phyloP scores from a whole-genome alignment of 345 rosid genomes.

The Mercurialis annua region DNA sequence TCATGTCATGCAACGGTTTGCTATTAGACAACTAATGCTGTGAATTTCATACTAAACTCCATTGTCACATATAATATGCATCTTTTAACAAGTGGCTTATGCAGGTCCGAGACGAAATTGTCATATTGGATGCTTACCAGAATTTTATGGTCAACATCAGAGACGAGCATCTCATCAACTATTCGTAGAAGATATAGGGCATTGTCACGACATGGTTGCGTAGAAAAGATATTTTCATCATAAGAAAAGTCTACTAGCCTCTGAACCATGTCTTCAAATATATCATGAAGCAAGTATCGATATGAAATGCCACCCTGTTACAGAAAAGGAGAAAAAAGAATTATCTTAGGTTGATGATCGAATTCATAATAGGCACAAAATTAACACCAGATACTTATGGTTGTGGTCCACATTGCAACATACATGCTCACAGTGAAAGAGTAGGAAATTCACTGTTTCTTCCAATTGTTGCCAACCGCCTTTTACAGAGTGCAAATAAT shows the following conservation, averaged over 20 bases:
- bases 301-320: slow-evolving; percentile 56
- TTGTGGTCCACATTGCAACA: slow-evolving; percentile 20
- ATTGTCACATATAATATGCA: too few relatives aligned
- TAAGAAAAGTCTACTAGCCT: slow-evolving; percentile 68
- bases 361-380: not conserved
- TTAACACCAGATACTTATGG: slow-evolving; percentile 4
- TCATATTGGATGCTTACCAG: slow-evolving; percentile 43
- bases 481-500: slow-evolving; percentile 70
- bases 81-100: too few relatives aligned
- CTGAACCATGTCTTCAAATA: slow-evolving; percentile 64
- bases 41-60: too few relatives aligned
- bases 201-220: slow-evolving; percentile 94
- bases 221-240: slow-evolving; percentile 78
- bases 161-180: slow-evolving; percentile 83
- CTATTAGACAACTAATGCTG: too few relatives aligned
- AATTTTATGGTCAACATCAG: slow-evolving; percentile 67
- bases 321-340: slow-evolving; percentile 21
- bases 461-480: slow-evolving; percentile 98
- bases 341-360: not conserved
- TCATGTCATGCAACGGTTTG: too few relatives aligned
- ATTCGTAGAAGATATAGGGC: slow-evolving; percentile 69
- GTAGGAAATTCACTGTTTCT: slow-evolving; percentile 81
- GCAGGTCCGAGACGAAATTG: too few relatives aligned
- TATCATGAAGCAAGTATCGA: slow-evolving; percentile 64
- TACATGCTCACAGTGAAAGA: slow-evolving; percentile 65